Percentiles rank a stretch among this genome's conserved stretches.
phyloP scores from a whole-genome alignment of 2,329 filamentous ascomycete species.

The Cladophialophora chaetospira region DNA sequence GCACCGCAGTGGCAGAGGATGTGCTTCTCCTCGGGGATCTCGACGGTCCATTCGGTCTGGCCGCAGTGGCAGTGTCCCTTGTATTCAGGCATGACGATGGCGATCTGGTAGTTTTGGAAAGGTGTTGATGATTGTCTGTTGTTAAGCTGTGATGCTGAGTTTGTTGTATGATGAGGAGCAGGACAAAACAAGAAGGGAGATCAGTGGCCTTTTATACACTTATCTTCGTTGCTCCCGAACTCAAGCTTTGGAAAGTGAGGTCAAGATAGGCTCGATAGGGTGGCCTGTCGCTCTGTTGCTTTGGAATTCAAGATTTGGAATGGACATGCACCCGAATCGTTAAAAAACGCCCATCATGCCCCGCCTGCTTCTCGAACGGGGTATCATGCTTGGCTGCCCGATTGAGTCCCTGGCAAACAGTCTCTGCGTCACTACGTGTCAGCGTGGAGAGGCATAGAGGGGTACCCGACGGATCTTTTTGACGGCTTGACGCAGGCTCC shows the following conservation, averaged over 20 bases:
- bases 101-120: neutral
- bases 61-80: constrained; percentile 59
- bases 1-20: constrained; percentile 58
- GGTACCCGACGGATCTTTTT: neutral
- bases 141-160: neutral
- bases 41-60: constrained; percentile 55
- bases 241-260: neutral
- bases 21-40: constrained; percentile 49
- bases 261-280: constrained; percentile 3
- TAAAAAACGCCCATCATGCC: neutral
- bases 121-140: neutral
- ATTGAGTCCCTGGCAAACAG: neutral
- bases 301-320: constrained; percentile 6
- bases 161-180: neutral
- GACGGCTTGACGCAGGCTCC: neutral
- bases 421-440: neutral
- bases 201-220: neutral
- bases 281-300: neutral
- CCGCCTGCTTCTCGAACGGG: neutral
- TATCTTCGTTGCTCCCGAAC: neutral
- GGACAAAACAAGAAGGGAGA: neutral
- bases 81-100: constrained; percentile 35
- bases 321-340: neutral
- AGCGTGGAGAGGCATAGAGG: neutral
- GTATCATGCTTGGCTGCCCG: neutral